A percentile compares a stretch with the other conserved stretches of the same genome.
Conservation (phyloP, 2,329 filamentous ascomycete genomes). For the Alternaria hordeiaustralica region DNA sequence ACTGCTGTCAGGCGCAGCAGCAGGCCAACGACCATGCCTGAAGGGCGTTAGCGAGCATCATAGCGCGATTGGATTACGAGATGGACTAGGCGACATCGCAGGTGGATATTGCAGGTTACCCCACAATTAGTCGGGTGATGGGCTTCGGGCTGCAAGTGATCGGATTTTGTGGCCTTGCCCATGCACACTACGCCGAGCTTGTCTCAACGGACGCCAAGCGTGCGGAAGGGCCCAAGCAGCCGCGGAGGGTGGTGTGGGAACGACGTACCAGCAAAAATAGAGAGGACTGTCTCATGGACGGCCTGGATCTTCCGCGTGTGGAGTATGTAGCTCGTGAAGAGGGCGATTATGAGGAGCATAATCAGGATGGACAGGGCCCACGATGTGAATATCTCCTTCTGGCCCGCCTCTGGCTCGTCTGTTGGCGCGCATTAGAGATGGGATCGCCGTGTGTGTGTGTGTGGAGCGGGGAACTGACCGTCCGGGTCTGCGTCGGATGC, state of each 20-base stretch:
- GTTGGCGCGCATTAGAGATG: constrained; percentile 47
- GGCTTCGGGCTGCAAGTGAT: constrained; percentile 8
- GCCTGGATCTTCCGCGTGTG: constrained; percentile 97
- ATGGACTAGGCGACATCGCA: constrained; percentile 17
- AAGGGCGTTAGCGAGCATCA: constrained; percentile 28
- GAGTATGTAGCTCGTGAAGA: constrained; percentile 96
- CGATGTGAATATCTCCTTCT: constrained; percentile 94
- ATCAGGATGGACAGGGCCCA: constrained; percentile 98
- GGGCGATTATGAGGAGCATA: constrained; percentile 87
- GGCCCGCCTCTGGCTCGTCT: constrained; percentile 78
- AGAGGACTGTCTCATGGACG: constrained; percentile 96
- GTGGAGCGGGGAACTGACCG: constrained; percentile 39
- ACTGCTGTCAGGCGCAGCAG: constrained; percentile 82
- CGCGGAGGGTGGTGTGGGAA: not conserved
- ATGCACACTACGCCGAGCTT: constrained; percentile 15
- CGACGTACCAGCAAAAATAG: constrained; percentile 85
- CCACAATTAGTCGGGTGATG: constrained; percentile 16
- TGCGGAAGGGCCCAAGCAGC: not conserved
- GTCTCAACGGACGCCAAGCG: constrained; percentile 10
- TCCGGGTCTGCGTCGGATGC: constrained; percentile 56
- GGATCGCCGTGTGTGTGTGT: constrained; percentile 14
- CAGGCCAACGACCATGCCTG: constrained; percentile 94
- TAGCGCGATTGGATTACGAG: constrained; percentile 26
- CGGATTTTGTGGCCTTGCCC: constrained; percentile 8
- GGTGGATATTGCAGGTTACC: constrained; percentile 19